Evolutionary conservation across 768 basidiomycete species (phyloP), one percentile per base, ranked within the genome.

Genomic region (Tulasnella calospora): DNA sequence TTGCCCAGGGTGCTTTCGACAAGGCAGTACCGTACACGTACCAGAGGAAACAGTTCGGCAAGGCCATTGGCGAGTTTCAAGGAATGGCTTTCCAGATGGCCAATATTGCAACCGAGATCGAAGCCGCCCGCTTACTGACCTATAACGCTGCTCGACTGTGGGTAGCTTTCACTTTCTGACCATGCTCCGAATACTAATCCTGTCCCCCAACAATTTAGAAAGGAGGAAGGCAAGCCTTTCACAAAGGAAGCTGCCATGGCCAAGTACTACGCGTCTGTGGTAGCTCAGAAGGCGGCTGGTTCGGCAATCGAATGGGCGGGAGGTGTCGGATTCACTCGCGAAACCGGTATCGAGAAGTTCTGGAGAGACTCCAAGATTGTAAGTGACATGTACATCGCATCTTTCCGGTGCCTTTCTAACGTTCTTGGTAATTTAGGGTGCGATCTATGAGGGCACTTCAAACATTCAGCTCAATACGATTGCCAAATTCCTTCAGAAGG

Each of bases 391-490:
- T 8, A 23, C 71, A 35, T 21, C 12, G 67, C 15, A 44, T 55
- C 61, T 77, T 81, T 33, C 80, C 79, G 3, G 79, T 35, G 57
- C 51, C 7, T 51, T 77, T 7, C 15, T 78, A 44, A 30, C 19
- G 3, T 21, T 73, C 19, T 76, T 17, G 77, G 33, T 17, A 15
- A 33, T 17, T 27, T 78, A 95, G 93, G 94, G 94, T 36, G 93
- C 94, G 2, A 95, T 95, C 74, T 95, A 95, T 81, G 94, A 96
- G 82, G 95, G 97, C 51, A 98, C 97, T 67, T 95, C 93, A n/a
- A 99, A 99, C 84, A 99, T 99, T 79, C 98, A 99, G 84, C 86
- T 98, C 44, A 92, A 96, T 85, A 99, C 98, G 0, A 98, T 99
- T 82, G 94, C 96, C 6, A 97, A 92, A 85, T 90, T 92, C 80